Conservation (phyloP, 164 flowering plant genomes). For the Chimonanthus praecox region DNA sequence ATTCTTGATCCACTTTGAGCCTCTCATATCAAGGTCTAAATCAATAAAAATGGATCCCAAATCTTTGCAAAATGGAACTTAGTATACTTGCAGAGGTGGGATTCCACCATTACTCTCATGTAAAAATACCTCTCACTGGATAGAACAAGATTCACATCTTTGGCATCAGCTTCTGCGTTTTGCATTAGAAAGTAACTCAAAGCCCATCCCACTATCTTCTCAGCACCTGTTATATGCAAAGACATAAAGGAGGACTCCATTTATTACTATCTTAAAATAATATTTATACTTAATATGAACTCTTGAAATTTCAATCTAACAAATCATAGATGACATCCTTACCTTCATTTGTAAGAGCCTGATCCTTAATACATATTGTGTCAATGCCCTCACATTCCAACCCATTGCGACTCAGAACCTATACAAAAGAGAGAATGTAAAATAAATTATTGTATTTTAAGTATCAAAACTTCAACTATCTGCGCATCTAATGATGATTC, state of each 20-base stretch:
- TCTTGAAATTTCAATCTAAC: background rate
- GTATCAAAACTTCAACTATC: background rate
- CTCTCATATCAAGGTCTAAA: too few species aligned
- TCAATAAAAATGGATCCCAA: background rate
- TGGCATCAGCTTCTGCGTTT: constrained; percentile 26
- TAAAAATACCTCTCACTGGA: constrained; percentile 61
- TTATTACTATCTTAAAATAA: background rate
- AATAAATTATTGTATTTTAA: background rate
- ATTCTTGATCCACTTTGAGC: too few species aligned
- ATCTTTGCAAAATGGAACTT: background rate
- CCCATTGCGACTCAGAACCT: constrained; percentile 61
- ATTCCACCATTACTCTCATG: background rate
- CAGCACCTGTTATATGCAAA: constrained; percentile 41
- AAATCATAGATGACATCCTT: constrained; percentile 18
- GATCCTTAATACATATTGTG: constrained; percentile 70
- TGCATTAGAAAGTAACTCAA: constrained; percentile 72
- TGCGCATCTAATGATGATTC: background rate
- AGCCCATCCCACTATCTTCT: constrained; percentile 89
- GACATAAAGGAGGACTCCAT: background rate
- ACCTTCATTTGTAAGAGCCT: constrained; percentile 78
- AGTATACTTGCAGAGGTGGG: background rate
- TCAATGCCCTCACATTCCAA: constrained; percentile 72
- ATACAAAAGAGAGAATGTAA: constrained; percentile 2
- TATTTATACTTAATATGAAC: background rate
- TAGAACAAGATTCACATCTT: constrained; percentile 55